Base-by-base conservation (phyloP, 768 basidiomycete species). In the Amanita pallidorosea region DNA sequence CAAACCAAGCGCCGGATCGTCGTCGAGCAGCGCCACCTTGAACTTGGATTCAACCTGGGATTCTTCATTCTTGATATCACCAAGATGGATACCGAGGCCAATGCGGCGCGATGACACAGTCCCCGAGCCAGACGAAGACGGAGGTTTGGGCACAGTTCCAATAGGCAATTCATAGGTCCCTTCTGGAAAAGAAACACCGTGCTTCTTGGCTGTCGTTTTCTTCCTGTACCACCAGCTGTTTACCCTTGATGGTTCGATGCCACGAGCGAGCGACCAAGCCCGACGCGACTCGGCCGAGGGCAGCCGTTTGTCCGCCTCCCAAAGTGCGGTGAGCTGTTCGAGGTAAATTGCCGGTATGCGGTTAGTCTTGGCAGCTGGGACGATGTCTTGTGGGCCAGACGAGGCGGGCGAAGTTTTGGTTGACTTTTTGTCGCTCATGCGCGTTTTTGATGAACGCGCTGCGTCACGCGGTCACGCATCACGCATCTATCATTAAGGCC, bases 211-310 rank as follows among this genome's bases (percentile, higher is more conserved):
- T 20, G 54, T 23, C 12, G 51, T 56, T 35, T 65, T 64, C 22
- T 67, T 66, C 22, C 66, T 62, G 46, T 65, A 65, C 63, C 65
- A 72, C 70, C 71, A 74, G 9, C 53, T 57, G 53, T 72, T 59
- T 1, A 72, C 68, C 15, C 57, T 52, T 5, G 33, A 52, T 5
- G 68, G 69, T 23, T 63, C 60, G 46, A 72, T 41, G 36, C 65
- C 63, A 9, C 71, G 64, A 7, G 71, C 70, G 15, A 62, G 55
- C 5, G 68, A 65, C 72, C 72, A 72, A 7, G 65, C 62, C 11
- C 64, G 62, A 4, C 71, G 65, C 22, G 70, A 72, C 7, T 55
- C 54, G 7, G 57, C 53, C n/a, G 67, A 60, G 0, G 71, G 72
- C 17, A 68, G 67, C 18, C 70, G 65, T 40, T 55, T 58, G 47